Conservation (phyloP, 1,284 basidiomycete genomes). For the Cryptococcus sp. region DNA sequence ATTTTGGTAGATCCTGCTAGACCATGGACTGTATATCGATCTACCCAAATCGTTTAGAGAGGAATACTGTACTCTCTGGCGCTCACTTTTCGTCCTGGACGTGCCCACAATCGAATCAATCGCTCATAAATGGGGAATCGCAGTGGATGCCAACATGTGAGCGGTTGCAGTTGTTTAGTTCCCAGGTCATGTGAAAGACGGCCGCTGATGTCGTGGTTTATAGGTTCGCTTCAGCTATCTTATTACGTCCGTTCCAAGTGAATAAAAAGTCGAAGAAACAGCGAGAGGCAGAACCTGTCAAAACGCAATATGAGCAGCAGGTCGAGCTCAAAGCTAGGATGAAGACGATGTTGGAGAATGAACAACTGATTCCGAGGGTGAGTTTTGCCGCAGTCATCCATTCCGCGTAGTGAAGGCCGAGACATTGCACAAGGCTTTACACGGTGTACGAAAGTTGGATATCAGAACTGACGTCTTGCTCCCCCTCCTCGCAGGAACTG, state of each 20-base stretch:
- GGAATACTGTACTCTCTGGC: conserved; percentile 78
- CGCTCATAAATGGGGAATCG: conserved; percentile 74
- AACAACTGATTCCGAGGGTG: conserved; percentile 55
- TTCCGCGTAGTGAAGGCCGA: too few relatives aligned
- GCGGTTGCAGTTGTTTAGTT: conserved; percentile 55
- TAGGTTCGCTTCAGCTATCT: conserved; percentile 52
- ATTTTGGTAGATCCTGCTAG: conserved; percentile 61
- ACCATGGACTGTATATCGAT: conserved; percentile 82
- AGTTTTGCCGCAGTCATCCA: conserved; percentile 12
- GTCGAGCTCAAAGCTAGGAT: conserved; percentile 55
- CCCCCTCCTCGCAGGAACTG: conserved; percentile 58
- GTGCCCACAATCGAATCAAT: conserved; percentile 64
- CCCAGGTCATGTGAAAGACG: neutral
- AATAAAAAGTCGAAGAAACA: conserved; percentile 28
- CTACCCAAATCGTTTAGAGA: conserved; percentile 65
- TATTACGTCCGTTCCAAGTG: conserved; percentile 49
- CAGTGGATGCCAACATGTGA: conserved; percentile 68
- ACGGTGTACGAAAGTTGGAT: neutral
- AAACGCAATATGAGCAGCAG: conserved; percentile 53
- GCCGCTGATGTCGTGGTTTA: neutral
- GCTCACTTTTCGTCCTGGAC: conserved; percentile 71
- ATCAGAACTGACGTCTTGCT: conserved; percentile 56
- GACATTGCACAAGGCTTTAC: too few relatives aligned
- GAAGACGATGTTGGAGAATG: conserved; percentile 57
- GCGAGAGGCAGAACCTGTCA: conserved; percentile 22